Evolutionary conservation across 148 eudicot genomes (phyloP).

Genomic region (Rhododendron ferrugineum): DNA sequence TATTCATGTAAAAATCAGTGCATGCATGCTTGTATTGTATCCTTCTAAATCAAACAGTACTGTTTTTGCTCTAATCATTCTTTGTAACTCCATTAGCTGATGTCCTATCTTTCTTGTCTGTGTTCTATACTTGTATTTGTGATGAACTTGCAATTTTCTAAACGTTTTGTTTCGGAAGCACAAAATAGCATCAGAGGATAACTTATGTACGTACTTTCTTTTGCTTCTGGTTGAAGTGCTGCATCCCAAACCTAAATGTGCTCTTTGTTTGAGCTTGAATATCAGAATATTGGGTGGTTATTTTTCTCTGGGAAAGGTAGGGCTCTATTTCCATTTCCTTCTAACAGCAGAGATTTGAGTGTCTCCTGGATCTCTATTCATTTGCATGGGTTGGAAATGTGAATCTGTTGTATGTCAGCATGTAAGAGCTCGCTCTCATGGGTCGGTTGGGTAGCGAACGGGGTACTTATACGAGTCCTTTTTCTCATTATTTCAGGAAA

Average conservation of each 20-base stretch:
- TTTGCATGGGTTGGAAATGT: background rate
- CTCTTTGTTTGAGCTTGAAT: background rate
- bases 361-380: background rate
- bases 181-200: background rate
- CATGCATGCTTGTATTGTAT: background rate
- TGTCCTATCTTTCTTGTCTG: background rate
- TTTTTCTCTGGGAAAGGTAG: background rate
- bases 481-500: slow-evolving; percentile 46
- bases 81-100: background rate
- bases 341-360: background rate
- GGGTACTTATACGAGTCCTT: slow-evolving; percentile 12
- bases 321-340: background rate
- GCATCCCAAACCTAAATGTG: background rate
- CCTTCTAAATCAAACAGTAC: background rate
- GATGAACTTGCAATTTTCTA: background rate
- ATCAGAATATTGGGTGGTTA: background rate
- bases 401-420: background rate
- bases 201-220: background rate
- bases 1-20: background rate
- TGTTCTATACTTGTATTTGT: background rate
- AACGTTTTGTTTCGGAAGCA: background rate
- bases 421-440: background rate
- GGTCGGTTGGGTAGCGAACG: background rate
- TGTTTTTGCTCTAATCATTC: background rate
- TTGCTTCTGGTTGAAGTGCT: slow-evolving; percentile 9